These are phyloP conservation scores for Lachancea meyersii DNA, from an alignment of 805 yeast genomes.

Conservation along the genomic window DNA sequence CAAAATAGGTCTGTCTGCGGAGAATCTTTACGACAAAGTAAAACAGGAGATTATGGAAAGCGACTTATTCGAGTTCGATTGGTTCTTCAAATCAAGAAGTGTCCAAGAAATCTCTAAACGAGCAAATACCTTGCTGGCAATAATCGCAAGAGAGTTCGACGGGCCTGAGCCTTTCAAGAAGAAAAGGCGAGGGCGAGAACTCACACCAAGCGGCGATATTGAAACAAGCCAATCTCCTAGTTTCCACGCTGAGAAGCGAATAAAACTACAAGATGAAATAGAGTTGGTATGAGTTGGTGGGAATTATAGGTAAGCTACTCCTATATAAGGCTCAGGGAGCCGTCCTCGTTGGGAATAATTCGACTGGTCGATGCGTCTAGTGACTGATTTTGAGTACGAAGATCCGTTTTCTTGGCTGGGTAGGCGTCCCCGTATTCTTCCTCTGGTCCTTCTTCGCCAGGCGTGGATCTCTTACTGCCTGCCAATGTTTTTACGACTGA, in stretches of 20 bases:
- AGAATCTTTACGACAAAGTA: conserved; percentile 54
- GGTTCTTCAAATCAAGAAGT: conserved; percentile 66
- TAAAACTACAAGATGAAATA: conserved; percentile 11
- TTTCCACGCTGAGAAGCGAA: conserved; percentile 1
- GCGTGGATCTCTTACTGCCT: conserved; percentile 6
- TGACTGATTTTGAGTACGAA: neutral
- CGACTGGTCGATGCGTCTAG: neutral
- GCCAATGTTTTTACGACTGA: conserved; percentile 22
- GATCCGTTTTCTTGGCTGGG: neutral
- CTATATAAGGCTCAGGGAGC: conserved; percentile 2
- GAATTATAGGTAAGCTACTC: neutral
- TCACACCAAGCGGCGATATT: conserved; percentile 15
- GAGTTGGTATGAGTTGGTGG: neutral
- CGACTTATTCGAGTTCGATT: conserved; percentile 61
- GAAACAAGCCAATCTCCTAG: conserved; percentile 10
- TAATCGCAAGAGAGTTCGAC: conserved; percentile 64
- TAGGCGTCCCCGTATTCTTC: neutral
- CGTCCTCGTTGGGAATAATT: conserved; percentile 5
- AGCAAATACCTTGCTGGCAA: conserved; percentile 57
- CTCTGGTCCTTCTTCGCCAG: neutral
- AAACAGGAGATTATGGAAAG: conserved; percentile 57
- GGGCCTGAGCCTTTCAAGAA: conserved; percentile 52
- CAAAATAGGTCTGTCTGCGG: conserved; percentile 58
- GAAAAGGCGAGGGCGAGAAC: conserved; percentile 26
- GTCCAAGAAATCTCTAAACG: conserved; percentile 68